Evolutionary conservation across 2,329 filamentous ascomycete species (phyloP).

Genomic region (Pestalotiopsis fici): DNA sequence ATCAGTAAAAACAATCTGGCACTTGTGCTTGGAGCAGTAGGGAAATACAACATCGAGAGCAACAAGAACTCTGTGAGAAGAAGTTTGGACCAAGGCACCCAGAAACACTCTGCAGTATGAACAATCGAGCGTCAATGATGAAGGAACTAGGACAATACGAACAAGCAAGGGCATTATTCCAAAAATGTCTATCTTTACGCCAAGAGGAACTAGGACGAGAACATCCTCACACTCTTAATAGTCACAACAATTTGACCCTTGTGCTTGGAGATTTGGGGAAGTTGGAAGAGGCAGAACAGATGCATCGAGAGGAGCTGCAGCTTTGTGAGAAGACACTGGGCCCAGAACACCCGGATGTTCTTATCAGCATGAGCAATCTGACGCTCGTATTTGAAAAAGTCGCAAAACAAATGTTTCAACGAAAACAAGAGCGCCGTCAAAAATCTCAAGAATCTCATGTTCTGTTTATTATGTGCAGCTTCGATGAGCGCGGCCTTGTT

Average conservation of each 20-base stretch:
- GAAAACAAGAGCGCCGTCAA: too few species aligned
- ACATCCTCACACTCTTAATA: background rate
- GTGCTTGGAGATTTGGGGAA: background rate
- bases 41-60: background rate
- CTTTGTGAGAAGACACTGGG: background rate
- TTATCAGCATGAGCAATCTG: background rate
- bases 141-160: background rate
- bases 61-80: background rate
- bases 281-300: background rate
- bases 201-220: background rate
- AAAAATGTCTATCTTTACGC: background rate
- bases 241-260: background rate
- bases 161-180: background rate
- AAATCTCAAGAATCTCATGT: background rate
- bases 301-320: background rate
- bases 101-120: background rate
- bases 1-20: background rate
- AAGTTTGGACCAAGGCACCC: background rate
- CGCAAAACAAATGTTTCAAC: too few species aligned
- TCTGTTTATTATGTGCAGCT: too few species aligned
- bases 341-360: background rate
- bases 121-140: background rate
- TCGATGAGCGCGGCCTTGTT: too few species aligned
- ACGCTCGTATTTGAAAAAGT: background rate
- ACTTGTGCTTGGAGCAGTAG: background rate